Evolutionary conservation across 306 rosid species (phyloP), one percentile per base, ranked within the genome.

Genomic region (Castanospermum australe): DNA sequence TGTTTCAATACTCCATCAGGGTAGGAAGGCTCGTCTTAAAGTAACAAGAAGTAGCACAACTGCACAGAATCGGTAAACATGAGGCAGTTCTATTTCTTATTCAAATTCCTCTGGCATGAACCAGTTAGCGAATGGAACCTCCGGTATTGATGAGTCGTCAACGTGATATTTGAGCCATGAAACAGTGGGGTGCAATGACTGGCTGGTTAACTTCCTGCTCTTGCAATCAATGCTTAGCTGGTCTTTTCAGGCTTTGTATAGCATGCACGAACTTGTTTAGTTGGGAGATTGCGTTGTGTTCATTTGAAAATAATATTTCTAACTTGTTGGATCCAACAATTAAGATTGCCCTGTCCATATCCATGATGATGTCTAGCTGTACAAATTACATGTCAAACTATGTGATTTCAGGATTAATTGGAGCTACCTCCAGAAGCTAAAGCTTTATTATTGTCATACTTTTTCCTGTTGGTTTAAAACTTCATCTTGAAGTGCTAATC

Each of bases 21-120:
- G 99, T 55, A 90, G 99, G 87, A 96, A 90, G 85, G 99, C 99
- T 45, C 98, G 99, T 52, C 86, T 77, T 6, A 96, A 96, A 78
- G 90, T 88, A 47, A 96, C 99, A 68, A 91, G 99, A 87, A 96
- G 97, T 82, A 93, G 88, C 90, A 87, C 97, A 0, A 96, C 93
- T 8, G 85, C 97, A 17, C 93, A 87, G 85, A 91, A 63, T 81
- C 90, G 96, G 83, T 54, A 86, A 71, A 76, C 93, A 9, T 87
- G 96, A 79, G 89, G 90, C 85, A 90, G 80, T 85, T 85, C 91
- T 67, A 90, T 75, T 85, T 83, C 97, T 35, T 80, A 91, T 80
- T 81, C 97, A 48, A 89, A 85, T 77, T 79, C 91, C 70, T 61
- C 93, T 32, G 62, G 77, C 70, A 47, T 77, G 64, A 90, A 78